These are phyloP conservation scores for Alternaria tenuissima DNA, from an alignment of 2,329 filamentous ascomycete genomes.

Conservation along the genomic window DNA sequence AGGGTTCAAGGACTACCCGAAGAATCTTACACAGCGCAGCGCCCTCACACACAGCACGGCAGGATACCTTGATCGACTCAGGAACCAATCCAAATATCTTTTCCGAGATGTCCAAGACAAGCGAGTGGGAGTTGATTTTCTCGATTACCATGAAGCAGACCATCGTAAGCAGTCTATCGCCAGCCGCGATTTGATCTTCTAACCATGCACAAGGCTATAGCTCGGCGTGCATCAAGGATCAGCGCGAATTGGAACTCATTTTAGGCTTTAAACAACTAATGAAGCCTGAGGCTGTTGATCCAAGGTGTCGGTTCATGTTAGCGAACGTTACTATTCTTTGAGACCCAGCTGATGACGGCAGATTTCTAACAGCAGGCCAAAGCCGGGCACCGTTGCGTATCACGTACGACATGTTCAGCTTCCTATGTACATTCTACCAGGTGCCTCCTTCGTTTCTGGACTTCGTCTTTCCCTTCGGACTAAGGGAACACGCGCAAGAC, in stretches of 20 bases:
- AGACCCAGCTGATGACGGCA: conserved; percentile 8
- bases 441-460: conserved; percentile 49
- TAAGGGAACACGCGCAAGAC: conserved; percentile 41
- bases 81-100: neutral
- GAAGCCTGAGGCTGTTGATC: conserved; percentile 12
- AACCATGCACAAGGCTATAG: neutral
- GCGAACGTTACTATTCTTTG: neutral
- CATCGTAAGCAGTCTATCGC: neutral
- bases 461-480: conserved; percentile 52
- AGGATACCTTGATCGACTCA: neutral
- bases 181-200: neutral
- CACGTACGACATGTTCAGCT: conserved; percentile 24
- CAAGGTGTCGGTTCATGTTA: conserved; percentile 26
- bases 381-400: conserved; percentile 26
- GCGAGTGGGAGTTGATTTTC: neutral
- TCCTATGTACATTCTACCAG: conserved; percentile 42
- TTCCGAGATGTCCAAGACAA: neutral
- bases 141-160: neutral
- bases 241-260: neutral
- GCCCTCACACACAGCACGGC: neutral
- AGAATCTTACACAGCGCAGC: neutral
- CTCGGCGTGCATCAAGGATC: neutral
- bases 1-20: neutral
- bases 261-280: neutral
- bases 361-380: conserved; percentile 28